phyloP scores from a whole-genome alignment of 768 basidiomycete genomes.

The Boletus subparvulus region DNA sequence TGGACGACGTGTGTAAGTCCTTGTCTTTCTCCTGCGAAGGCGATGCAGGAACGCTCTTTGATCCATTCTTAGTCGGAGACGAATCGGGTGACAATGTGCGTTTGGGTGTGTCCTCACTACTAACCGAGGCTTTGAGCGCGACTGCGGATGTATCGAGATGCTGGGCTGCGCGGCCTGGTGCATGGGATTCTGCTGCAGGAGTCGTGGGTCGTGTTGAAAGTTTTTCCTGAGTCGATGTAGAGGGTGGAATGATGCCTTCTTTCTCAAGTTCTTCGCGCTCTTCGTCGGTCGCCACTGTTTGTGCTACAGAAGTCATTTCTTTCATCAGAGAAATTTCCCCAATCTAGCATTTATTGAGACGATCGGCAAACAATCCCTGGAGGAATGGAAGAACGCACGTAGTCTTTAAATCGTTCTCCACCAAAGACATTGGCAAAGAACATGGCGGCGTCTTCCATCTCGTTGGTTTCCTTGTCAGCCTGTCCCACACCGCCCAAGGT shows the following conservation, averaged over 20 bases:
- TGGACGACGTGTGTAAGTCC: slow-evolving; percentile 29
- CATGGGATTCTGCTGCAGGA: slow-evolving; percentile 10
- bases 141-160: slow-evolving; percentile 16
- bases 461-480: slow-evolving; percentile 78
- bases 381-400: slow-evolving; percentile 52
- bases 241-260: slow-evolving; percentile 45
- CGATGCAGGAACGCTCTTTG: slow-evolving; percentile 24
- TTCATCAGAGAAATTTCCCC: slow-evolving; percentile 97
- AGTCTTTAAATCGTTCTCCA: slow-evolving; percentile 87
- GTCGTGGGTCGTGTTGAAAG: slow-evolving; percentile 18
- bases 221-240: slow-evolving; percentile 16
- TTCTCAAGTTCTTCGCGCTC: slow-evolving; percentile 86
- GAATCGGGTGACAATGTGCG: slow-evolving; percentile 14
- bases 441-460: slow-evolving; percentile 88
- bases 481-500: slow-evolving; percentile 22
- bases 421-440: slow-evolving; percentile 97
- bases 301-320: slow-evolving; percentile 82
- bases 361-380: neutral
- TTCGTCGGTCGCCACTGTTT: slow-evolving; percentile 89
- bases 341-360: slow-evolving; percentile 53
- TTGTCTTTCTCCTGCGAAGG: slow-evolving; percentile 39
- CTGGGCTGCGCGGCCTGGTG: slow-evolving; percentile 3
- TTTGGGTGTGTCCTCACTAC: slow-evolving; percentile 19
- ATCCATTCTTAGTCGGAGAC: slow-evolving; percentile 19
- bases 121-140: slow-evolving; percentile 19